Evolutionary conservation across 495 filamentous ascomycete species (phyloP).

Genomic region (Lineolata rhizophorae): DNA sequence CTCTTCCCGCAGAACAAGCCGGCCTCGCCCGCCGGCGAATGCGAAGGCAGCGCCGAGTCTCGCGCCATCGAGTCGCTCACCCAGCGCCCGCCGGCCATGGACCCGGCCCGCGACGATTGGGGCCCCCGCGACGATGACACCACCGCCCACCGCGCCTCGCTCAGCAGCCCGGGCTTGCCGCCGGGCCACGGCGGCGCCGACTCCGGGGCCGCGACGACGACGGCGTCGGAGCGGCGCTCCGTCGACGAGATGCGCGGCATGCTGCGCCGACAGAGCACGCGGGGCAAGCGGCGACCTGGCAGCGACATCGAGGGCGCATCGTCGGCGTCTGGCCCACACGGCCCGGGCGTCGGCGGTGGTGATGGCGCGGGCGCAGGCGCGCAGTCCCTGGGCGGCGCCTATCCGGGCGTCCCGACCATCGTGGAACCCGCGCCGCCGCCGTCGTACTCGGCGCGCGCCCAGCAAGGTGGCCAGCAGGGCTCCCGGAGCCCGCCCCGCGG

Average conservation of each 20-base stretch:
- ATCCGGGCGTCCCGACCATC: too few relatives aligned
- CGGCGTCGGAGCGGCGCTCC: conserved; percentile 8
- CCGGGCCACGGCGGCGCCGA: neutral
- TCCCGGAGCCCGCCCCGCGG: too few relatives aligned
- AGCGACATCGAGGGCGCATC: too few relatives aligned
- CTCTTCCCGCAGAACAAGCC: conserved; percentile 29
- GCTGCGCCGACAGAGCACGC: conserved; percentile 10
- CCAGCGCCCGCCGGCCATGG: conserved; percentile 5
- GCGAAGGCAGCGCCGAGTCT: conserved; percentile 12
- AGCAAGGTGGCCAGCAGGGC: too few relatives aligned
- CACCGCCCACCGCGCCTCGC: conserved; percentile 2
- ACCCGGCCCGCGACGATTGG: conserved; percentile 10
- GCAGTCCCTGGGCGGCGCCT: too few relatives aligned
- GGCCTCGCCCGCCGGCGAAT: conserved; percentile 15
- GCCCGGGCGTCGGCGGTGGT: too few relatives aligned
- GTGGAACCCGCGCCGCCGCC: too few relatives aligned
- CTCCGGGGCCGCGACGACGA: too few relatives aligned
- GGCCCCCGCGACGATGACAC: conserved; percentile 7
- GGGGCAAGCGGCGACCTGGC: too few relatives aligned
- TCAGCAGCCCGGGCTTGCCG: neutral
- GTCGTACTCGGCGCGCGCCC: too few relatives aligned
- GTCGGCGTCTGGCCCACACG: too few relatives aligned
- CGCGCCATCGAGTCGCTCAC: conserved; percentile 6
- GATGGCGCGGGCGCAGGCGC: too few relatives aligned
- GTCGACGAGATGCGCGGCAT: conserved; percentile 13